Evolutionary conservation across 164 flowering plant species (phyloP).

Genomic region (Warburgia ugandensis): DNA sequence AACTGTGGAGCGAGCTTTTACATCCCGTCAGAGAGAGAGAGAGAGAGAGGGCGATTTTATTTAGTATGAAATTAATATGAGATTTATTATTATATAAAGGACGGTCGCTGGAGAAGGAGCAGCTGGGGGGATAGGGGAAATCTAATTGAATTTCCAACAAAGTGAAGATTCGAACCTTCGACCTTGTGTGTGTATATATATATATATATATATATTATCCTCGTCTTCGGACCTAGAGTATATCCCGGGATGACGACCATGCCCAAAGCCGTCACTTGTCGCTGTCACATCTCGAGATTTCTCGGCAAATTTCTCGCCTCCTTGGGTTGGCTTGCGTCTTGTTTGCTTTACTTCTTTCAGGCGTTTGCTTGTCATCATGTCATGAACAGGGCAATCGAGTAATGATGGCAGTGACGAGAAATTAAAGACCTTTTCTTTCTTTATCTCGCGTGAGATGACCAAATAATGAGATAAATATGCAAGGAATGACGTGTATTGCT

Average conservation of each 20-base stretch:
- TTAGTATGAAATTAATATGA: slow-evolving; percentile 1
- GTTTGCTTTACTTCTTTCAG: too few relatives aligned
- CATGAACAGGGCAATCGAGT: too few relatives aligned
- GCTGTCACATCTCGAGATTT: neutral
- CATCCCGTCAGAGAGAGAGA: neutral
- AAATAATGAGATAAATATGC: too few relatives aligned
- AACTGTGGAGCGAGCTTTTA: slow-evolving; percentile 13
- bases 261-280: neutral
- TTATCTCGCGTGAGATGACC: too few relatives aligned
- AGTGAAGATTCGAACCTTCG: slow-evolving; percentile 11
- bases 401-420: too few relatives aligned
- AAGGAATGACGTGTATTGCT: too few relatives aligned
- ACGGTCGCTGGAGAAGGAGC: slow-evolving; percentile 10
- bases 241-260: neutral
- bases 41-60: slow-evolving; percentile 4
- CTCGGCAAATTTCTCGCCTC: too few relatives aligned
- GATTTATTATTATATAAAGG: slow-evolving; percentile 5
- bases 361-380: too few relatives aligned
- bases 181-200: too few relatives aligned
- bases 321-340: too few relatives aligned
- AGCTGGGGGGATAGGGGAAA: neutral
- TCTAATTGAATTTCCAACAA: slow-evolving; percentile 6
- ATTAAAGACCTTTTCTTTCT: too few relatives aligned
- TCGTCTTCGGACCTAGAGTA: neutral
- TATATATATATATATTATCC: too few relatives aligned